Base-by-base conservation (phyloP, 495 filamentous ascomycete genomes). In the Talaromyces nanjingensis region DNA sequence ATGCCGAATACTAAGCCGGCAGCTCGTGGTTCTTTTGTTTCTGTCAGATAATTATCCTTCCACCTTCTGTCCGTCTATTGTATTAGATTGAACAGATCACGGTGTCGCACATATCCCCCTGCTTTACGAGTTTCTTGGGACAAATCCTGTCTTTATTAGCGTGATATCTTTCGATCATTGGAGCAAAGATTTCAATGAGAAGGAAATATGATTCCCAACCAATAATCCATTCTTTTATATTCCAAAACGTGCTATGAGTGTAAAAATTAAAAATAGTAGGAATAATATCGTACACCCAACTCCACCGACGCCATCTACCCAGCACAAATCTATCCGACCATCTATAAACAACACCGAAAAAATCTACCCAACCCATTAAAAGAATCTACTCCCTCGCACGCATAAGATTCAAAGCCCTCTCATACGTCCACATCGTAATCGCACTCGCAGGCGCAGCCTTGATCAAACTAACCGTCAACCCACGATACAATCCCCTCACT, bases 361-460 rank as follows among this genome's bases (percentile, higher is more conserved):
- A 55, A 55, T 55, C 52, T 25, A 55, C 0, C 24, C 52, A 12
- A 7, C 45, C 18, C n/a, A 3, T 4, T 4, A 2, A 29, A 29
- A 22, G 16, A 31, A 31, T n/a, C 6, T 29, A 29, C 16, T 83
- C 76, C 62, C 77, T 70, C 47, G 81, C 75, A 37, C 81, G 80
- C 49, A 91, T 74, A 6, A 87, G 68, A 63, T 73, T 81, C 73
- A 96, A 73, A 6, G 81, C 83, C 67, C 85, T 75, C 76, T 97
- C 94, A 76, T 97, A 98, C 1, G 93, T 97, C 94, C 96, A 99
- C 90, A 99, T 94, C 0, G 94, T 99, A 20, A 97, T 86, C 2
- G 94, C 96, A 74, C 91, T 96, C 22, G 96, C 87, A 55, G 94
- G 94, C 31, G 93, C 96, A 16, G 94, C 92, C 79, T 99, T 99